These are phyloP conservation scores for Gaeumannomyces sp. DNA, from an alignment of 2,329 filamentous ascomycete genomes.

Conservation along the genomic window DNA sequence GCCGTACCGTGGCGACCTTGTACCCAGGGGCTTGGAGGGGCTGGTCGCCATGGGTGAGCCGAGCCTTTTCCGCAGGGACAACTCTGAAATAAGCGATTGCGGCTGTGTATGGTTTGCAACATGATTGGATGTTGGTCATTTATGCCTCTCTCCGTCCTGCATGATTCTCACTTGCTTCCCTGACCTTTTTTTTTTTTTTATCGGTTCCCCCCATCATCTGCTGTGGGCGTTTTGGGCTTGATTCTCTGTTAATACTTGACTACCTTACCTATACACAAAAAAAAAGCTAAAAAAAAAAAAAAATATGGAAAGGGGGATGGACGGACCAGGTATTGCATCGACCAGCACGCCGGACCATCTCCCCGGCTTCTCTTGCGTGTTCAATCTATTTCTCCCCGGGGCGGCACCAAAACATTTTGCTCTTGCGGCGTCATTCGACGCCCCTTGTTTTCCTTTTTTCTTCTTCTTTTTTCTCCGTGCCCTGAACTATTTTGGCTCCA, in stretches of 20 bases:
- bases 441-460: background rate
- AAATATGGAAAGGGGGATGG: background rate
- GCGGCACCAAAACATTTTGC: background rate
- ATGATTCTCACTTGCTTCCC: background rate
- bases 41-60: constrained; percentile 3
- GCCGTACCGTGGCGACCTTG: background rate
- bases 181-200: background rate
- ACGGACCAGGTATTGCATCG: background rate
- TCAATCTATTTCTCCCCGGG: background rate
- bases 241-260: background rate
- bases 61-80: constrained; percentile 15
- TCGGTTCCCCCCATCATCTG: background rate
- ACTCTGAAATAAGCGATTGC: constrained; percentile 40
- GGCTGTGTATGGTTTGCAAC: constrained; percentile 49
- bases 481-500: too few species aligned
- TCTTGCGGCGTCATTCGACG: background rate
- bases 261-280: background rate
- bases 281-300: background rate
- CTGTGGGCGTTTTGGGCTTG: background rate
- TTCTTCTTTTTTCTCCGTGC: background rate
- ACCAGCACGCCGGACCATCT: background rate
- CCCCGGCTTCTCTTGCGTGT: background rate
- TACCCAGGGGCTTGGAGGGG: constrained; percentile 3
- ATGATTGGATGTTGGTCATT: constrained; percentile 22
- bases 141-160: background rate